A percentile compares a stretch with the other conserved stretches of the same genome.
These are phyloP conservation scores for Alternaria novae-zelandiae DNA, from an alignment of 2,329 filamentous ascomycete species.

Conservation along the genomic window DNA sequence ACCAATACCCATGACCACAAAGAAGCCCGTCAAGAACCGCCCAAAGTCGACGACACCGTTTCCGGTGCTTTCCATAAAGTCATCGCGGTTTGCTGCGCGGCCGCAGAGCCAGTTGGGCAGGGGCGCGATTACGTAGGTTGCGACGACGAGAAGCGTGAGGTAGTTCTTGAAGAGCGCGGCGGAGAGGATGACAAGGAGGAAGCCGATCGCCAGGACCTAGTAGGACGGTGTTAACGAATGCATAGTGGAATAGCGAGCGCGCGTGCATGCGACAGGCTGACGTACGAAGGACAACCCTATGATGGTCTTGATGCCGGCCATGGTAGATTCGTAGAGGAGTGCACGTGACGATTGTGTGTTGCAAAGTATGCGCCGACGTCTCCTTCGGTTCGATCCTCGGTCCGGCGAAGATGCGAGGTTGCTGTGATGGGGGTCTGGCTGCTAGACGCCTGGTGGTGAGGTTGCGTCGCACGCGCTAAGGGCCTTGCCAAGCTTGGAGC, in stretches of 20 bases:
- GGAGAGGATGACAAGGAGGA: constrained; percentile 97
- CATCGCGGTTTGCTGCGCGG: constrained; percentile 88
- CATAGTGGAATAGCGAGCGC: background rate
- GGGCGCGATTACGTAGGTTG: constrained; percentile 91
- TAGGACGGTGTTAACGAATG: constrained; percentile 1
- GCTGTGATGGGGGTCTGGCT: constrained; percentile 6
- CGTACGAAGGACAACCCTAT: constrained; percentile 96
- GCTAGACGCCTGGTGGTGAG: constrained; percentile 3
- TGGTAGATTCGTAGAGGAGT: constrained; percentile 44
- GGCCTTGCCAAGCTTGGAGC: constrained; percentile 10
- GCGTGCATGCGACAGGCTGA: constrained; percentile 27
- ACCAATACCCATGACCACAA: constrained; percentile 98
- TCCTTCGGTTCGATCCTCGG: constrained; percentile 1
- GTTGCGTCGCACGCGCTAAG: constrained; percentile 11
- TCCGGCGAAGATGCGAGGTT: constrained; percentile 11
- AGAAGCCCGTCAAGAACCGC: constrained; percentile 90
- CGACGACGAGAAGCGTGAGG: constrained; percentile 93
- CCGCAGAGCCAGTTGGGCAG: constrained; percentile 96
- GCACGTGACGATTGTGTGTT: background rate
- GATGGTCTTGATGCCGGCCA: constrained; percentile 97
- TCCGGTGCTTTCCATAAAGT: constrained; percentile 87
- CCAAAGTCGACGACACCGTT: constrained; percentile 91
- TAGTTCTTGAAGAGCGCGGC: constrained; percentile 95
- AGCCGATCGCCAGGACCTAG: constrained; percentile 92
- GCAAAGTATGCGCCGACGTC: background rate